These are phyloP conservation scores for Symbiodinium natans DNA, from an alignment of 73 alveolate genomes.

Conservation along the genomic window DNA sequence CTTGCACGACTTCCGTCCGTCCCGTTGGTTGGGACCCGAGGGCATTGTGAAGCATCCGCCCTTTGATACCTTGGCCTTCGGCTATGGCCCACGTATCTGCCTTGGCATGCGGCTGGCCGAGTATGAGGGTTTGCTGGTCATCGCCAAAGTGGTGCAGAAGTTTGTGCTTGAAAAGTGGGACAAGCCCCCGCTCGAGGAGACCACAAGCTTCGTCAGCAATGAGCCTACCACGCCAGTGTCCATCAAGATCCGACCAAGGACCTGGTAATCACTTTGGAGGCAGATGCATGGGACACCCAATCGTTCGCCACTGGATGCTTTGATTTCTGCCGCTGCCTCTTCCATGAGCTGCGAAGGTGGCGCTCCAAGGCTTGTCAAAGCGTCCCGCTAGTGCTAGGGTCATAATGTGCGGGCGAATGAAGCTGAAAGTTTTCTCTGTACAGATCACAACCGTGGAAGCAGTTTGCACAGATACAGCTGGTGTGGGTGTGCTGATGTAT, in stretches of 20 bases:
- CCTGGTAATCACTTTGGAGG: not conserved
- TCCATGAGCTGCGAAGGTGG: not conserved
- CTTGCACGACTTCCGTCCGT: not conserved
- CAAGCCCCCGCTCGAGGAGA: not conserved
- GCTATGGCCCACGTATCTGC: not conserved
- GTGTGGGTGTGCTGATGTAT: not conserved
- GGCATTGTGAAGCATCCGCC: conserved; percentile 16
- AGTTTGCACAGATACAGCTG: not conserved
- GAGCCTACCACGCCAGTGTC: not conserved
- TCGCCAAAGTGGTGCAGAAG: conserved; percentile 10
- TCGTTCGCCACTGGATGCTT: not conserved
- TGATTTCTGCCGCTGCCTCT: not conserved
- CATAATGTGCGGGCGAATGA: too few relatives aligned
- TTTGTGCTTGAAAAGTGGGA: not conserved
- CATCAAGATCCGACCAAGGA: not conserved
- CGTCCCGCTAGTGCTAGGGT: too few relatives aligned
- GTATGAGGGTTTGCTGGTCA: not conserved
- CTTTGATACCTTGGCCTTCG: conserved; percentile 1
- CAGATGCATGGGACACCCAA: not conserved
- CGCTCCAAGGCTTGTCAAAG: not conserved
- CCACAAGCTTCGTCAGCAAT: not conserved
- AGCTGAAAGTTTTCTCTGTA: not conserved
- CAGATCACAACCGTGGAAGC: not conserved
- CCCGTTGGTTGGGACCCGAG: conserved; percentile 20
- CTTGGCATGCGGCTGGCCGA: conserved; percentile 11